Evolutionary conservation across 139 green algal species (phyloP).

Genomic region (Chlamydomonas incerta): DNA sequence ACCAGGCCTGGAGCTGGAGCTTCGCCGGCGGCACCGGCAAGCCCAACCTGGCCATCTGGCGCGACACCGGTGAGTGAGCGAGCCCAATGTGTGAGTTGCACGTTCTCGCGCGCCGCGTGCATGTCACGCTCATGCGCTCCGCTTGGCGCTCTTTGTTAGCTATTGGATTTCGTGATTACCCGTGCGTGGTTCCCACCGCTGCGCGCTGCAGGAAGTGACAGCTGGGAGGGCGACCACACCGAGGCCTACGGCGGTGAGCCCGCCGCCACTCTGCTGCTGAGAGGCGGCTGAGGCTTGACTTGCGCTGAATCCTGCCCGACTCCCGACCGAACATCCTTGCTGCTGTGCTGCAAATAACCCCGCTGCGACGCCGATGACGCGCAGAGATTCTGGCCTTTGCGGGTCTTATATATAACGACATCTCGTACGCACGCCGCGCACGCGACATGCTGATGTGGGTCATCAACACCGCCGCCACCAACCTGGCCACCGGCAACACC

Average conservation of each 20-base stretch:
- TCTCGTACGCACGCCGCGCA: not conserved
- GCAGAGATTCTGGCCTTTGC: not conserved
- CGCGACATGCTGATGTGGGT: not conserved
- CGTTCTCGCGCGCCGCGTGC: not conserved
- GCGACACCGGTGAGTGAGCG: not conserved
- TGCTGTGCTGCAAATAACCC: not conserved
- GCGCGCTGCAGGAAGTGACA: not conserved
- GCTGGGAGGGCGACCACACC: slow-evolving; percentile 1
- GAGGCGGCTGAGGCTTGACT: no score
- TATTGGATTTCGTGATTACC: no score
- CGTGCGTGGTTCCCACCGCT: not conserved
- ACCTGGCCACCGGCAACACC: not conserved
- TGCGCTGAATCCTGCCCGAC: not conserved
- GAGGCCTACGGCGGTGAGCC: not conserved
- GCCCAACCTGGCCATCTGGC: not conserved
- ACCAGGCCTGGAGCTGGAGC: not conserved
- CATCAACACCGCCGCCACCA: not conserved
- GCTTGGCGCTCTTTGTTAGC: not conserved
- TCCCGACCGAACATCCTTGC: not conserved
- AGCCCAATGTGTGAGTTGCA: no score
- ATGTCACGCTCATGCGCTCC: not conserved
- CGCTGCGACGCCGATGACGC: no score
- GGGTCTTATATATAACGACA: not conserved
- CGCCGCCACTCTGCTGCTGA: no score
- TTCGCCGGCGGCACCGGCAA: not conserved